A percentile compares a stretch with the other conserved stretches of the same genome.
Evolutionary conservation across 2,329 filamentous ascomycete species (phyloP).

Genomic region (Colletotrichum simmondsii): DNA sequence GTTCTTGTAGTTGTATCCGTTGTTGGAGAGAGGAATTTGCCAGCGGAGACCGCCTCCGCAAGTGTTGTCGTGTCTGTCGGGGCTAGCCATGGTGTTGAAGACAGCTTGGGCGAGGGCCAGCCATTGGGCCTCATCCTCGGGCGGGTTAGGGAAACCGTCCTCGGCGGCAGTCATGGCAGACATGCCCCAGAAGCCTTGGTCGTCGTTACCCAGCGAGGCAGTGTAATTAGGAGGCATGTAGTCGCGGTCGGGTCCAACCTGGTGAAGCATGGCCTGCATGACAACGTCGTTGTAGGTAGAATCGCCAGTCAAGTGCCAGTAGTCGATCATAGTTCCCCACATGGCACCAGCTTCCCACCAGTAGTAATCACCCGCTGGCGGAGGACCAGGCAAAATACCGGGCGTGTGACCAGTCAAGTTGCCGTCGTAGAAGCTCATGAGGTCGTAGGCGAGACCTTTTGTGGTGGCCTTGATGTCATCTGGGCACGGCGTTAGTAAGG

Average conservation of each 20-base stretch:
- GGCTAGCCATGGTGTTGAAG: slow-evolving; percentile 69
- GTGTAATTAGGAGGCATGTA: slow-evolving; percentile 72
- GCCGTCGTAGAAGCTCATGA: slow-evolving; percentile 62
- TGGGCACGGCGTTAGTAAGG: slow-evolving; percentile 38
- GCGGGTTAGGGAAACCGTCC: slow-evolving; percentile 69
- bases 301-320: slow-evolving; percentile 76
- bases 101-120: slow-evolving; percentile 76
- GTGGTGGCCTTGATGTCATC: slow-evolving; percentile 59
- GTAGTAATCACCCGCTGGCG: slow-evolving; percentile 66
- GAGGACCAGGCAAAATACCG: slow-evolving; percentile 68
- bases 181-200: slow-evolving; percentile 78
- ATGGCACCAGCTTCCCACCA: slow-evolving; percentile 81
- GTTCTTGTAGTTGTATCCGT: slow-evolving; percentile 82
- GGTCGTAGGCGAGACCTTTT: slow-evolving; percentile 59
- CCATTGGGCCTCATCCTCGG: slow-evolving; percentile 66
- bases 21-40: slow-evolving; percentile 82
- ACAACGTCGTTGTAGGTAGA: slow-evolving; percentile 69
- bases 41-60: slow-evolving; percentile 81
- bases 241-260: slow-evolving; percentile 65
- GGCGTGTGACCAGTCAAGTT: slow-evolving; percentile 63
- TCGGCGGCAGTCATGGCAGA: slow-evolving; percentile 76
- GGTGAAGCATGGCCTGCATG: slow-evolving; percentile 66
- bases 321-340: slow-evolving; percentile 76
- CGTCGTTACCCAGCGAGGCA: slow-evolving; percentile 71
- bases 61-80: slow-evolving; percentile 71